Evolutionary conservation across 2,329 filamentous ascomycete species (phyloP).

Genomic region (Xylaria arbuscula): DNA sequence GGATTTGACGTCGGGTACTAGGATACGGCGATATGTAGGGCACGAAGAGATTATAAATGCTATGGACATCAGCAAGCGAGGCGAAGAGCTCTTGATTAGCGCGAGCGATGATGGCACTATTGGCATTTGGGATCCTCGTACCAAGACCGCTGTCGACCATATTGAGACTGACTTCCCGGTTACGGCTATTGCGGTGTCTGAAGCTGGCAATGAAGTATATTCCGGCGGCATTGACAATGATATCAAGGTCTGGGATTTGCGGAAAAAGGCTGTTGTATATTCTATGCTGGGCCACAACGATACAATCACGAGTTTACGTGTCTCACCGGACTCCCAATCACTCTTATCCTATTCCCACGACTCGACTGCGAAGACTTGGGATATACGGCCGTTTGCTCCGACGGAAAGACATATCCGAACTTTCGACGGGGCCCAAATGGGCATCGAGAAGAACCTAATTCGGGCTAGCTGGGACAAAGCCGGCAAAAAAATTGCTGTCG

Average conservation of each 20-base stretch:
- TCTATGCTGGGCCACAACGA: conserved; percentile 90
- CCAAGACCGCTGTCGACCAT: conserved; percentile 87
- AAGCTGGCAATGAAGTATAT: conserved; percentile 95
- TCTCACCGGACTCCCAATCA: conserved; percentile 94
- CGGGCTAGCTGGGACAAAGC: conserved; percentile 89
- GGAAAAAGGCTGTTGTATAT: conserved; percentile 90
- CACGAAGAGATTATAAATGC: conserved; percentile 97
- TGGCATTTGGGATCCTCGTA: conserved; percentile 94
- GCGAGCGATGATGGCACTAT: conserved; percentile 94
- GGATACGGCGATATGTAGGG: conserved; percentile 90
- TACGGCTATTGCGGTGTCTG: conserved; percentile 89
- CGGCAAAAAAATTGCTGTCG: conserved; percentile 87
- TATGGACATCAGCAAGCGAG: conserved; percentile 87
- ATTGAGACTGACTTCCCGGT: conserved; percentile 93
- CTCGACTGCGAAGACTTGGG: conserved; percentile 93
- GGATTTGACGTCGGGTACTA: conserved; percentile 91
- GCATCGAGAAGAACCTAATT: conserved; percentile 91
- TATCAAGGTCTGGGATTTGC: conserved; percentile 95
- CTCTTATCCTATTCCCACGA: conserved; percentile 94
- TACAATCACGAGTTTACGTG: conserved; percentile 86
- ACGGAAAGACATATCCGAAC: conserved; percentile 85
- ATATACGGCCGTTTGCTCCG: conserved; percentile 93
- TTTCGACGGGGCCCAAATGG: conserved; percentile 89
- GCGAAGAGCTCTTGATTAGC: conserved; percentile 89
- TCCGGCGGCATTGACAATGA: conserved; percentile 96